Evolutionary conservation across 2,329 filamentous ascomycete genomes (phyloP).

Genomic region (Geosmithia flava): DNA sequence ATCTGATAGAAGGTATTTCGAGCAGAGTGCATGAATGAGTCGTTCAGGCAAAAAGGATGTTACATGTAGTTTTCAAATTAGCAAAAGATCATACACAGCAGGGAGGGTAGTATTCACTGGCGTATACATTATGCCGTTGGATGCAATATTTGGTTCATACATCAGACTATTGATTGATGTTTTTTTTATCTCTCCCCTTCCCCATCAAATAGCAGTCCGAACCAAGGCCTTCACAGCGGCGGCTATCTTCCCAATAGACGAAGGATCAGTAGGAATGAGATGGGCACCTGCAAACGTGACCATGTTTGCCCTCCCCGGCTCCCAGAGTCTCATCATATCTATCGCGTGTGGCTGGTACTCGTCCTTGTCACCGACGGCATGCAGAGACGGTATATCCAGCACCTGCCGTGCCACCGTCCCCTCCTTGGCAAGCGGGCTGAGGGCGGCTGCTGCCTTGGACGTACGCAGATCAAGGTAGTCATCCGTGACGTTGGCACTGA

Average conservation of each 20-base stretch:
- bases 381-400: not conserved
- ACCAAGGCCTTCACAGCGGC: too few relatives aligned
- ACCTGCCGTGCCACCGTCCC: not conserved
- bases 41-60: too few relatives aligned
- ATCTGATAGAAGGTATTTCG: too few relatives aligned
- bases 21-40: too few relatives aligned
- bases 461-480: not conserved
- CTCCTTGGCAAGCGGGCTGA: not conserved
- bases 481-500: not conserved
- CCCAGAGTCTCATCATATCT: not conserved
- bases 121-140: too few relatives aligned
- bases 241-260: not conserved
- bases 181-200: too few relatives aligned
- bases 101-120: too few relatives aligned
- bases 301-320: not conserved
- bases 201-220: too few relatives aligned
- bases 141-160: too few relatives aligned
- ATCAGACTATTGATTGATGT: too few relatives aligned
- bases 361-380: not conserved
- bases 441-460: not conserved
- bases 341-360: not conserved
- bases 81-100: too few relatives aligned
- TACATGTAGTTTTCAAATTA: too few relatives aligned
- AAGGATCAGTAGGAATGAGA: not conserved
- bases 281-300: not conserved